Evolutionary conservation across 2,329 filamentous ascomycete species (phyloP).

Genomic region (Fusarium pseudocircinatum): DNA sequence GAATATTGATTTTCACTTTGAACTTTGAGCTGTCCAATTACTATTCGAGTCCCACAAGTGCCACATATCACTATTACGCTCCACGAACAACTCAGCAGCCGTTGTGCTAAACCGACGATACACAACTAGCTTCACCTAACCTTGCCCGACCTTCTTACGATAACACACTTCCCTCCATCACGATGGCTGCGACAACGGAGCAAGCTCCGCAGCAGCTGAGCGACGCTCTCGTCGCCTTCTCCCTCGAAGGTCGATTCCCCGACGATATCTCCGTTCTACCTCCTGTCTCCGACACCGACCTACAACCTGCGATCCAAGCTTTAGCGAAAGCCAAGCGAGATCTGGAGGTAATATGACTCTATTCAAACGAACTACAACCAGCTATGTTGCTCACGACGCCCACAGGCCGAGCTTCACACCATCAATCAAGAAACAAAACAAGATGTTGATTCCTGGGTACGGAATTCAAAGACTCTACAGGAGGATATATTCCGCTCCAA

Average conservation of each 20-base stretch:
- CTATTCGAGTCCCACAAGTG: background rate
- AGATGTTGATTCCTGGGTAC: constrained; percentile 87
- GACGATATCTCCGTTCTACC: constrained; percentile 50
- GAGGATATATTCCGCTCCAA: constrained; percentile 85
- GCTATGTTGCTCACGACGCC: constrained; percentile 30
- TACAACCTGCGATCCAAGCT: constrained; percentile 53
- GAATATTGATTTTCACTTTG: background rate
- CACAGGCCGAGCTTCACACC: constrained; percentile 70
- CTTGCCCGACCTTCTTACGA: background rate
- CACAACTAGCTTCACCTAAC: constrained; percentile 24
- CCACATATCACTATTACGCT: background rate
- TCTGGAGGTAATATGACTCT: constrained; percentile 50
- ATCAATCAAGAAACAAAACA: constrained; percentile 81
- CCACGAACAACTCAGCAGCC: constrained; percentile 2
- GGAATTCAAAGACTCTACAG: constrained; percentile 84
- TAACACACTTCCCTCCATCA: background rate
- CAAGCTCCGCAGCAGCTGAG: constrained; percentile 46
- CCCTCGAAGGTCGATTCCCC: constrained; percentile 54
- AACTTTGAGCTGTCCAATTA: background rate
- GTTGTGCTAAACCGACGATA: background rate
- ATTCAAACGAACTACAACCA: background rate
- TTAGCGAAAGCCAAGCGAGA: constrained; percentile 49
- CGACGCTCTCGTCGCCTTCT: constrained; percentile 54
- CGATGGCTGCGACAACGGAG: constrained; percentile 47
- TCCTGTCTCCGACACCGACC: constrained; percentile 50